Conservation (phyloP, 148 eudicot genomes). For the Arbutus unedo region DNA sequence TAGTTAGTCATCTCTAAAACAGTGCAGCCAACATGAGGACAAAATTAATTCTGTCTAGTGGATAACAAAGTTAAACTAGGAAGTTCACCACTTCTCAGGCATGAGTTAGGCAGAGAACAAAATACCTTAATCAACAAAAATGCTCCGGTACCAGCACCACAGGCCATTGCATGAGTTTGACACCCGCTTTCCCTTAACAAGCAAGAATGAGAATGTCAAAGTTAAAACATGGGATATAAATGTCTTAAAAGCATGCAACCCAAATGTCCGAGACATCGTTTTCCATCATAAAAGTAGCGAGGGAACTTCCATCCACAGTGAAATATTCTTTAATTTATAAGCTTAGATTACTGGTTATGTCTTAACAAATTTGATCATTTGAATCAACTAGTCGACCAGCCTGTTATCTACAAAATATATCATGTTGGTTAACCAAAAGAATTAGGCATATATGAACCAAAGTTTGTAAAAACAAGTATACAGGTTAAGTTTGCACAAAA, state of each 20-base stretch:
- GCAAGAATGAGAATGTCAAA: constrained; percentile 20
- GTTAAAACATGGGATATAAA: neutral
- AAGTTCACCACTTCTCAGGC: neutral
- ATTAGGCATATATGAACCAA: neutral
- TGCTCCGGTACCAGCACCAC: constrained; percentile 94
- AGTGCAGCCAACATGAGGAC: neutral
- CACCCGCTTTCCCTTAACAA: constrained; percentile 64
- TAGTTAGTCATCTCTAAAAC: neutral
- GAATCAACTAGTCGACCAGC: neutral
- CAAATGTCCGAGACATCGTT: neutral
- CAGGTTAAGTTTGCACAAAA: neutral
- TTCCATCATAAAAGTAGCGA: neutral
- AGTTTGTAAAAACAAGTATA: neutral
- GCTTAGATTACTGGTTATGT: neutral
- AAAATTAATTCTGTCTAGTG: neutral
- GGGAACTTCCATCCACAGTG: neutral
- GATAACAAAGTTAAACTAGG: neutral
- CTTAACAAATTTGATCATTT: neutral
- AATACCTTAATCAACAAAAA: constrained; percentile 77
- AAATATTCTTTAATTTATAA: neutral
- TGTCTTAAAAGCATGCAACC: neutral
- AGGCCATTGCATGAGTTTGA: constrained; percentile 67
- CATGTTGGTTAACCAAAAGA: neutral
- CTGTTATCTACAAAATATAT: neutral
- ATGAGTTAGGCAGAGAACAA: constrained; percentile 12